Conservation (phyloP, 2,329 filamentous ascomycete species). For the Colletotrichum cordylinicola region DNA sequence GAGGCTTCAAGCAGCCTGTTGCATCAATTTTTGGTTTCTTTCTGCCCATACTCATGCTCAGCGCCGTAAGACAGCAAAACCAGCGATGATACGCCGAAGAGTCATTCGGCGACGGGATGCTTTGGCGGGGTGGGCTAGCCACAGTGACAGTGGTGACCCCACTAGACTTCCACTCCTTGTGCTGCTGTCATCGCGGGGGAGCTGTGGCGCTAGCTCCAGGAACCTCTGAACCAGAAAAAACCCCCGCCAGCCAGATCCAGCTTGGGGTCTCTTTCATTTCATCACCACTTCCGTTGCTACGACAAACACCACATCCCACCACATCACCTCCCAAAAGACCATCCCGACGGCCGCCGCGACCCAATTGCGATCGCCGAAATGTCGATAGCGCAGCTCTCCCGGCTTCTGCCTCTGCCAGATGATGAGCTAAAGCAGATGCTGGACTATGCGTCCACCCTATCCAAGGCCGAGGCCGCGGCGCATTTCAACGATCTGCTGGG, state of each 20-base stretch:
- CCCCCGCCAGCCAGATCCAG: not conserved
- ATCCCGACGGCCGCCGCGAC: not conserved
- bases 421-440: slow-evolving; percentile 85
- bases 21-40: not conserved
- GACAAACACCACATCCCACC: not conserved
- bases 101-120: not conserved
- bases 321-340: not conserved
- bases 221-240: not conserved
- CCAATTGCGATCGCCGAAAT: slow-evolving; percentile 35
- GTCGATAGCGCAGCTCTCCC: slow-evolving; percentile 73
- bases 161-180: not conserved
- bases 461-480: slow-evolving; percentile 78
- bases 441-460: slow-evolving; percentile 78
- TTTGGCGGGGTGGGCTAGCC: not conserved
- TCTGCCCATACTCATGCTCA: not conserved
- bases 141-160: not conserved
- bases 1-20: not conserved
- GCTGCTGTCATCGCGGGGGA: not conserved
- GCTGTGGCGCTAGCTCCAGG: slow-evolving; percentile 6
- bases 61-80: not conserved
- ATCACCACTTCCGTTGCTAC: not conserved
- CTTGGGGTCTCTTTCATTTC: not conserved
- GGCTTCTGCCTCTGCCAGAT: slow-evolving; percentile 84
- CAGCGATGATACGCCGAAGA: not conserved
- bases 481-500: slow-evolving; percentile 90